phyloP scores from a whole-genome alignment of 2,329 filamentous ascomycete genomes.

The Neopestalotiopsis clavispora region DNA sequence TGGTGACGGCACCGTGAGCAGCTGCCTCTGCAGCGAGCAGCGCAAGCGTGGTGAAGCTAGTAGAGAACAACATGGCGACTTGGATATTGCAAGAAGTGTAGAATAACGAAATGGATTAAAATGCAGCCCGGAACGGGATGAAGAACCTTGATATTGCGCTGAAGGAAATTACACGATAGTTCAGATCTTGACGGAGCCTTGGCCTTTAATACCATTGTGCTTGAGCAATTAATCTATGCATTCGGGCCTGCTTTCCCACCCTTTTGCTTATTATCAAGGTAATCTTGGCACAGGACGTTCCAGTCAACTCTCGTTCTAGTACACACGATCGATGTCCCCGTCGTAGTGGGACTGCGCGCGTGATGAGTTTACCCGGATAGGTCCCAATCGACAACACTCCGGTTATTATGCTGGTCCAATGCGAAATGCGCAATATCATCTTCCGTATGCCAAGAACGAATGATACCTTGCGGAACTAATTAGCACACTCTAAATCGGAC shows the following conservation, averaged over 20 bases:
- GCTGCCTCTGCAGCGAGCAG: constrained; percentile 36
- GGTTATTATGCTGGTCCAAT: not conserved
- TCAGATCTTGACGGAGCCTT: not conserved
- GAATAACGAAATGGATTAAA: not conserved
- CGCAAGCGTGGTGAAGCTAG: constrained; percentile 22
- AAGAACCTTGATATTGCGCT: too few relatives aligned
- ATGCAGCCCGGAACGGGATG: not conserved
- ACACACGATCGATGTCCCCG: too few relatives aligned
- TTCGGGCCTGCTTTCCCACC: not conserved
- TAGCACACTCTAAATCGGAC: not conserved
- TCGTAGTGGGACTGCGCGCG: not conserved
- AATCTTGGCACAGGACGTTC: not conserved
- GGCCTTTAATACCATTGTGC: not conserved
- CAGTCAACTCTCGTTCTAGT: not conserved
- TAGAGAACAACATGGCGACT: constrained; percentile 31
- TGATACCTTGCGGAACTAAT: not conserved
- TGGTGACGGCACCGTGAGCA: constrained; percentile 46
- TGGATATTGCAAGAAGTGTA: not conserved
- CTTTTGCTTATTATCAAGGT: too few relatives aligned
- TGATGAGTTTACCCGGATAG: constrained; percentile 10
- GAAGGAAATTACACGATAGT: not conserved
- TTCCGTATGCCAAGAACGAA: constrained; percentile 10
- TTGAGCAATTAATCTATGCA: not conserved
- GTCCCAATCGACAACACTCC: constrained; percentile 16
- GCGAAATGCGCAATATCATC: not conserved